These are phyloP conservation scores for Cryptosporidium muris DNA, from an alignment of 169 alveolate genomes.

Conservation along the genomic window DNA sequence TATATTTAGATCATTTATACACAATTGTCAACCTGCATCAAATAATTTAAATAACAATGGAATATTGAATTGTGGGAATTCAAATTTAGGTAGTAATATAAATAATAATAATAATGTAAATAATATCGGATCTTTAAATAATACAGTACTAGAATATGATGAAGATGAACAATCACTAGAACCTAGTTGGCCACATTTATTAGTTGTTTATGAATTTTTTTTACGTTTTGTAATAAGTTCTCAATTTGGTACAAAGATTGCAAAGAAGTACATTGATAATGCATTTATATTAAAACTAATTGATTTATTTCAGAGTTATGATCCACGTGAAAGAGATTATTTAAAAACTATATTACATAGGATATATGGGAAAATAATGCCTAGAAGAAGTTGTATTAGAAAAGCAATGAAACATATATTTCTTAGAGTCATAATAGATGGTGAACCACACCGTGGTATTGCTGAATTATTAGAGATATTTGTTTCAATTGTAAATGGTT, in stretches of 20 bases:
- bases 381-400: conserved; percentile 91
- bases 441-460: conserved; percentile 94
- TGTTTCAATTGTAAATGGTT: conserved; percentile 95
- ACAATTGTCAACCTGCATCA: background rate
- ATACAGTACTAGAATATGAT: conserved; percentile 76
- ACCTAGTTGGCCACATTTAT: conserved; percentile 72
- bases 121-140: conserved; percentile 73
- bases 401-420: conserved; percentile 94
- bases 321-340: conserved; percentile 95
- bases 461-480: conserved; percentile 94
- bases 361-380: conserved; percentile 91
- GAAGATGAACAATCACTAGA: conserved; percentile 88
- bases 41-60: conserved; percentile 48
- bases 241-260: conserved; percentile 86
- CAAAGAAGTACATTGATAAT: conserved; percentile 85
- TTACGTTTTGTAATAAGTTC: conserved; percentile 86
- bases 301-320: conserved; percentile 91
- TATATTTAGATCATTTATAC: conserved; percentile 51
- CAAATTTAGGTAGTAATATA: conserved; percentile 79
- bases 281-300: conserved; percentile 80
- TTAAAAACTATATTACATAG: conserved; percentile 93
- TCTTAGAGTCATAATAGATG: conserved; percentile 90
- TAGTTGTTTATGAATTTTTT: conserved; percentile 83
- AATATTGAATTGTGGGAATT: conserved; percentile 79
- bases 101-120: conserved; percentile 84